Evolutionary conservation across 345 rosid species (phyloP), one percentile per base, ranked within the genome.

Genomic region (Arabidopsis suecica): DNA sequence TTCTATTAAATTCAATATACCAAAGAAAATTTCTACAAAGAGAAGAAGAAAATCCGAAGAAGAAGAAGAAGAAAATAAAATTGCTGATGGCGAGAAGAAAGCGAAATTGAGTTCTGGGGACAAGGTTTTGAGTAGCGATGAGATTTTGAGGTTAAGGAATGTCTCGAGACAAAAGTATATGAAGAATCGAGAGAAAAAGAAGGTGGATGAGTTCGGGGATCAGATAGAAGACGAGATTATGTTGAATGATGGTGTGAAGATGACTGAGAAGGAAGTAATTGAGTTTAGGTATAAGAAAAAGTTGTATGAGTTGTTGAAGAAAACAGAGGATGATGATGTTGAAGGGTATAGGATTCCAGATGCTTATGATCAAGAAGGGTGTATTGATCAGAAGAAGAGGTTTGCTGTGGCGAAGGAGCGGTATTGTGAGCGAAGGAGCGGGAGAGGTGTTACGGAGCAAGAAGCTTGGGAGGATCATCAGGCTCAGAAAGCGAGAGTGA

Each of bases 401-500:
- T 78, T 78, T 65, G 48, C 0, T 59, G 81, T 49, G 3, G 72
- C 73, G 0, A 11, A 7, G 44, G 48, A 49, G 51, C 62, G 47
- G 3, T 40, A 41, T 30, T 16, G 13, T 5, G 81, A 71, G 66
- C 11, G 10, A 5, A 34, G 28, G 1, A 69, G 34, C 1, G 47
- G 3, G 63, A 68, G 69, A 51, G 32, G 49, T 4, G 10, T 34
- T 42, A 63, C 65, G 0, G 76, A 62, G 54, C 71, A 77, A 63
- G 53, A 71, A 71, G 75, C 80, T 62, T 77, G 80, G 76, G 67
- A 77, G 45, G 67, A 77, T 8, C 65, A 69, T 65, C 76, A 77
- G 61, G 67, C 67, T 22, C 22, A 22, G 66, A 77, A 77, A 50
- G 80, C 65, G 2, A 69, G 4, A 0, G 18, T 70, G 33, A 65